Evolutionary conservation across 257 asterid genomes (phyloP).

Genomic region (Datura wrightii): DNA sequence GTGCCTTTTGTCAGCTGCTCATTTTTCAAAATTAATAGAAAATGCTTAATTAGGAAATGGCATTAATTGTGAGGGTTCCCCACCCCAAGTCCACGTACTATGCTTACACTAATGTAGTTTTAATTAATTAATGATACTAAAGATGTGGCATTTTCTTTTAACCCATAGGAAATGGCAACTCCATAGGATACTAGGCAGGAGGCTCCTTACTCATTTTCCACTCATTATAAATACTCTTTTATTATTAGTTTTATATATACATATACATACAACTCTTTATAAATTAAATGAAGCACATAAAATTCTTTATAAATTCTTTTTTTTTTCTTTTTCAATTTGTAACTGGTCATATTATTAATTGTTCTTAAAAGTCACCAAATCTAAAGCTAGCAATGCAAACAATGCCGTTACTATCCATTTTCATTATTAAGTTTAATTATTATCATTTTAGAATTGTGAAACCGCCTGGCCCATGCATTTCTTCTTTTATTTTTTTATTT

Average conservation of each 20-base stretch:
- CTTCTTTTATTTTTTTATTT: too few relatives aligned
- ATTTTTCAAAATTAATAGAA: background rate
- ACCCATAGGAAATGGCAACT: background rate
- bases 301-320: background rate
- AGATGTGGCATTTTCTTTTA: background rate
- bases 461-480: slow-evolving; percentile 21
- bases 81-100: background rate
- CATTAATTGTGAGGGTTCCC: slow-evolving; percentile 10
- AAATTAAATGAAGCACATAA: background rate
- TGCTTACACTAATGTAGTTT: background rate
- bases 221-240: too few relatives aligned
- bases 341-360: too few relatives aligned
- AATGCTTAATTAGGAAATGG: background rate
- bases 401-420: background rate
- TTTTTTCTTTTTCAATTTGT: too few relatives aligned
- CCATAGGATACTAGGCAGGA: background rate
- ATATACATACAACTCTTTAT: background rate
- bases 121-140: background rate
- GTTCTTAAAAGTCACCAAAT: background rate
- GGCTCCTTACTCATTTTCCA: background rate
- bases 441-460: background rate
- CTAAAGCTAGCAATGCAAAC: background rate
- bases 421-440: background rate
- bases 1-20: background rate
- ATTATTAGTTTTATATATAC: too few relatives aligned